Conservation (phyloP, 1,284 basidiomycete genomes). For the Ustilago curta region DNA sequence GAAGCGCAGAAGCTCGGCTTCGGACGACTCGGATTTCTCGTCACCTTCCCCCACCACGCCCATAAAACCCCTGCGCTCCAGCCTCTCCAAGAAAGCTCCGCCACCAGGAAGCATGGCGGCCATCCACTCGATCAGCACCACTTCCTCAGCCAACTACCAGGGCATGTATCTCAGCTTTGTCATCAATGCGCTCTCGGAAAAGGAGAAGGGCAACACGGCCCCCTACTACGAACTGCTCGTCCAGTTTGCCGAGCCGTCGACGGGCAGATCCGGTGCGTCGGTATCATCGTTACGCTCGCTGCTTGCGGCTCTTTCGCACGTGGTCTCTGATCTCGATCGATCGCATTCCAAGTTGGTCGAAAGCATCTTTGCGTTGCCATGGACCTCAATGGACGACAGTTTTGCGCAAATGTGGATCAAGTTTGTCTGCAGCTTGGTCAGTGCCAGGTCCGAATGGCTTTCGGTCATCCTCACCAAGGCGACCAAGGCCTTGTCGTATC, state of each 20-base stretch:
- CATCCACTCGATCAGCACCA: constrained; percentile 29
- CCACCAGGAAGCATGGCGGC: constrained; percentile 49
- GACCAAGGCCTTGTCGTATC: constrained; percentile 78
- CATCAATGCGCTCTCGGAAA: constrained; percentile 82
- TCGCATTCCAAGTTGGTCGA: constrained; percentile 86
- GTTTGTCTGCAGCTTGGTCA: constrained; percentile 91
- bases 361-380: constrained; percentile 87
- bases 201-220: constrained; percentile 71
- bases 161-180: constrained; percentile 88
- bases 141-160: constrained; percentile 66
- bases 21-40: constrained; percentile 29
- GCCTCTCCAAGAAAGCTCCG: constrained; percentile 38
- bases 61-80: constrained; percentile 39
- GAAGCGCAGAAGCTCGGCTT: constrained; percentile 37
- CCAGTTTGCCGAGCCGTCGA: constrained; percentile 70
- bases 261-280: constrained; percentile 39
- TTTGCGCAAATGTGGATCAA: constrained; percentile 72
- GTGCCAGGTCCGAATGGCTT: constrained; percentile 92
- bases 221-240: constrained; percentile 73
- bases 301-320: constrained; percentile 72
- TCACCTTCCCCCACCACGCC: constrained; percentile 40
- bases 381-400: constrained; percentile 84
- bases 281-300: constrained; percentile 66
- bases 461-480: constrained; percentile 83
- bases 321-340: constrained; percentile 77